Evolutionary conservation across 495 filamentous ascomycete species (phyloP), one percentile per base, ranked within the genome.

Genomic region (Talaromyces stipitatus): DNA sequence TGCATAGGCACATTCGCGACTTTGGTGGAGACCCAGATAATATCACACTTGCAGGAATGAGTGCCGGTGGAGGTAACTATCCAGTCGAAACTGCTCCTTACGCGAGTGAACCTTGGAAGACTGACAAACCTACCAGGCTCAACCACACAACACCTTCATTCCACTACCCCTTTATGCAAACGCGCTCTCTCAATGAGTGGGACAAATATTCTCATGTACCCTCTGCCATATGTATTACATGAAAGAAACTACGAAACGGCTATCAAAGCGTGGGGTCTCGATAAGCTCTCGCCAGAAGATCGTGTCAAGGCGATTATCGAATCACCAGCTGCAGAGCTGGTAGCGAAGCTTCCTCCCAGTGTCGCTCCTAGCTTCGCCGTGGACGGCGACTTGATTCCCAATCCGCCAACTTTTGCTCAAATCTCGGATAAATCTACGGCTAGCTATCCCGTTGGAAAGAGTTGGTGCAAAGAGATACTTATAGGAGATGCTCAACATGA

Each of bases 11-110:
- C 48, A 74, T 74, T 24, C 43, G 53, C 8, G 63, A 66, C 53
- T 89, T 90, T 61, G 87, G 85, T 24, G 87, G 87, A 24, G 82
- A 90, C 58, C 83, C 85, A 1, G 64, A 77, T 5, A 84, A 85
- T 58, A 78, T 89, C 10, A 82, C 84, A 6, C 77, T 86, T 18
- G 78, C 80, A 47, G 85, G 87, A 38, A 80, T 78, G n/a, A 85
- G 81, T 20, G 87, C 86, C 14, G 87, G 87, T 11, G 86, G 75
- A 22, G 84, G 75, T 59, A 61, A 47, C 50, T 24, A 12, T 20
- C 14, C 14, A 20, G 2, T 27, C 23, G 47, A 9, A 22, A n/a
- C n/a, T 20, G n/a, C 32, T 41, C 14, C 18, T 36, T 4, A 23
- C n/a, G 30, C 0, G 10, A 29, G 4, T 12, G 29, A 41, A n/a